Base-by-base conservation (phyloP, 2,329 filamentous ascomycete species). In the Macrophomina phaseolina region DNA sequence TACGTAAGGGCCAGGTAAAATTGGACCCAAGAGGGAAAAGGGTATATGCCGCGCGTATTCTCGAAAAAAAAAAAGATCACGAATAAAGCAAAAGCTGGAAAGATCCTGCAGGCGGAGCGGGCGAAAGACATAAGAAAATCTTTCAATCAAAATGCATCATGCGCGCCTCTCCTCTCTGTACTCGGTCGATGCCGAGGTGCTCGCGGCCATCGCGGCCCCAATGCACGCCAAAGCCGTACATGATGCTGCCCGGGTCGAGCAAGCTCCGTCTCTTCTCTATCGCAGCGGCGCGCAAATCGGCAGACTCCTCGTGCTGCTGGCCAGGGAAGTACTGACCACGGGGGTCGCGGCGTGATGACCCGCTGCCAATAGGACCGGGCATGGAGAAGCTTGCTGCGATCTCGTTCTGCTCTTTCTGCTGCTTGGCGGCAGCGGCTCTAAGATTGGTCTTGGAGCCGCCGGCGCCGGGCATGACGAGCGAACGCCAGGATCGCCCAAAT, bases 161-260 rank as follows among this genome's bases (percentile, higher is more conserved):
- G 9, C 73, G 68, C 36, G 72, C 73, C 7, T 74, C 75, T 2
- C 76, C 77, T 6, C 77, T 67, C 76, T 38, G 78, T 49, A 82
- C 77, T 61, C 79, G 75, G 73, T 89, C 87, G 69, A 90, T 83
- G 0, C 87, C 87, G 11, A 88, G 76, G 74, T 86, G 86, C 70
- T 88, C 86, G 66, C 81, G 82, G 1, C 86, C 87, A 72, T 89
- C 87, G 32, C 86, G 79, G 0, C 87, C 87, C 2, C 82, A 76
- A 69, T 85, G 86, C 18, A 86, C 80, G 1, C 86, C 86, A 72
- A 89, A 87, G 0, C 82, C 85, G 70, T 87, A 90, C 61, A 78
- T 67, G 51, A 75, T 78, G 8, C 81, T 72, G 6, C 70, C 71
- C 0, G 77, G 76, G 4, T 75, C 72, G 7, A 69, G 61, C 3